Base-by-base conservation (phyloP, 2,329 filamentous ascomycete species). In the Zymoseptoria pseudotritici region DNA sequence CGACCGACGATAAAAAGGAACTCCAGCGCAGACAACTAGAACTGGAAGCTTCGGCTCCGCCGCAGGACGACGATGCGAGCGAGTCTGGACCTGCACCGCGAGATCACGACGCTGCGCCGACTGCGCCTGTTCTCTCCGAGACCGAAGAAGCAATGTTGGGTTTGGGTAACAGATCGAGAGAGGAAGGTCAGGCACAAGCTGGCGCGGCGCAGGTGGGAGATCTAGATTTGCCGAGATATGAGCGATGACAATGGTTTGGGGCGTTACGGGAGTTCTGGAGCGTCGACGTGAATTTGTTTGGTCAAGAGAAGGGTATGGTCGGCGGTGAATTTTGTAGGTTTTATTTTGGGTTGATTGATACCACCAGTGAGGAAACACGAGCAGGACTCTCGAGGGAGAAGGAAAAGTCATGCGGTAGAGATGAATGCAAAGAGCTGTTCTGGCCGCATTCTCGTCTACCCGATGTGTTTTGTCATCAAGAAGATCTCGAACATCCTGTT, bases 1-100 rank as follows among this genome's bases (percentile, higher is more conserved):
- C 76, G 2, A 78, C 75, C 13, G 89, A 94, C 58, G 92, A 95
- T 72, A 94, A 95, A 72, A 85, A 87, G 66, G 90, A 95, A 71
- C 77, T 91, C 6, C 88, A 92, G 55, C 69, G 76, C 17, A 71
- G 72, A 8, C 69, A 74, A 54, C 65, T 79, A 4, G 69, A 77
- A 63, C 65, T 74, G 62, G 74, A 77, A 52, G 69, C 71, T 8
- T 79, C 77, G 49, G 76, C 75, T 3, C 78, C 78, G 2, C 70
- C 70, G 2, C 54, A 46, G 11, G 60, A 61, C 2, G 36, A 46
- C 36, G 55, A 61, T 22, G 50, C 31, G 2, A 54, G 55, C 3
- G 49, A 52, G 24, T 55, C 58, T 49, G 58, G 60, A 22, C 54
- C 56, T n/a, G 49, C 59, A 50, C 52, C 26, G 55, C 50, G 54